Conservation (phyloP, 1,284 basidiomycete species). For the Wallemia hederae region DNA sequence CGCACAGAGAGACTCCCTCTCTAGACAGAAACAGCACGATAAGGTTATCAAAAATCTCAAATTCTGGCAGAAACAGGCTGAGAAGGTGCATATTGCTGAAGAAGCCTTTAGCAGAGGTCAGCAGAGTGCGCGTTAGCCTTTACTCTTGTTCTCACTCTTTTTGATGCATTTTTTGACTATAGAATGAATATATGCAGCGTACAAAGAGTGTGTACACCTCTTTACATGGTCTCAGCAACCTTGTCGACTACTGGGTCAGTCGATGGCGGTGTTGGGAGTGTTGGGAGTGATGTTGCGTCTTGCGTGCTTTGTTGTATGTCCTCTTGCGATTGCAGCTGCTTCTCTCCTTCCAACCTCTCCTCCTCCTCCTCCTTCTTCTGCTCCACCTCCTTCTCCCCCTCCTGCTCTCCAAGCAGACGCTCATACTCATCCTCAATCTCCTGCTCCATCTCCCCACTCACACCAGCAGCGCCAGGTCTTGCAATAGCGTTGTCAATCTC, state of each 20-base stretch:
- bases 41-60: background rate
- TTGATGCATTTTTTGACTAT: background rate
- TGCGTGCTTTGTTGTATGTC: background rate
- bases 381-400: constrained; percentile 21
- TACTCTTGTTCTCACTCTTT: background rate
- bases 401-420: constrained; percentile 21
- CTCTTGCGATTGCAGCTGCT: constrained; percentile 24
- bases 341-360: constrained; percentile 16
- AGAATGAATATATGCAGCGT: too few species aligned
- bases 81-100: background rate
- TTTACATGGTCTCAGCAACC: background rate
- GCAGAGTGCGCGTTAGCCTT: background rate
- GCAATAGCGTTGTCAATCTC: constrained; percentile 53
- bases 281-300: too few species aligned
- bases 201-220: background rate
- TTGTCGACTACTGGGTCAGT: background rate
- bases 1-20: background rate
- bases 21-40: background rate
- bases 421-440: constrained; percentile 22
- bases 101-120: background rate
- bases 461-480: constrained; percentile 7
- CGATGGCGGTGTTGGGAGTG: background rate
- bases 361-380: constrained; percentile 15
- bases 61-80: background rate
- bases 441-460: constrained; percentile 31